Evolutionary conservation across 2,329 filamentous ascomycete species (phyloP).

Genomic region (Exophiala calicioides): DNA sequence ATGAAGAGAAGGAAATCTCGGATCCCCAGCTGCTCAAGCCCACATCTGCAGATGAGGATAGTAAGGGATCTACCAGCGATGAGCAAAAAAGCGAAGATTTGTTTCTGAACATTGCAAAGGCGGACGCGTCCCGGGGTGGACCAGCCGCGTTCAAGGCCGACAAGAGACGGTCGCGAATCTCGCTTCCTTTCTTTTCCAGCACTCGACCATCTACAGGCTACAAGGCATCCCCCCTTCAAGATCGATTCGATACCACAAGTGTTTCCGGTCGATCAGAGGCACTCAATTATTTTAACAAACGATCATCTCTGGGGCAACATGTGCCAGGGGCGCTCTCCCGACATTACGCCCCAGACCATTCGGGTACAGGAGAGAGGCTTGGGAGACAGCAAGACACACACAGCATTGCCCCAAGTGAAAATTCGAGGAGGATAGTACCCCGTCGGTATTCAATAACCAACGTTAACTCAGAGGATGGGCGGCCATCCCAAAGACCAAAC

Average conservation of each 20-base stretch:
- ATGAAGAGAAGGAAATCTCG: slow-evolving; percentile 34
- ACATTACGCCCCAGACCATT: slow-evolving; percentile 16
- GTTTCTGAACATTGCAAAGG: slow-evolving; percentile 49
- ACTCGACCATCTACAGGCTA: slow-evolving; percentile 25
- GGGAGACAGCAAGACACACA: slow-evolving; percentile 10
- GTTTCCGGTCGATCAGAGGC: slow-evolving; percentile 21
- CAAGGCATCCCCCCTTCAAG: slow-evolving; percentile 23
- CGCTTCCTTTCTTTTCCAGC: slow-evolving; percentile 29
- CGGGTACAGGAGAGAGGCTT: slow-evolving; percentile 1
- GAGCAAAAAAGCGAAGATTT: slow-evolving; percentile 48
- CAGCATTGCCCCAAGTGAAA: slow-evolving; percentile 13
- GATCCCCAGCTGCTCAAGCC: slow-evolving; percentile 27
- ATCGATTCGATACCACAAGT: slow-evolving; percentile 24
- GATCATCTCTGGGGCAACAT: slow-evolving; percentile 28
- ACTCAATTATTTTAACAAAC: slow-evolving; percentile 26
- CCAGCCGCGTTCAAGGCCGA: slow-evolving; percentile 11
- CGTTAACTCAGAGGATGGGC: slow-evolving; percentile 15
- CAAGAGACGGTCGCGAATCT: slow-evolving; percentile 29
- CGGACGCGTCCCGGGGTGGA: slow-evolving; percentile 35
- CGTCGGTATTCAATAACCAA: slow-evolving; percentile 28
- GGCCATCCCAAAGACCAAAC: slow-evolving; percentile 15
- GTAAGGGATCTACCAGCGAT: slow-evolving; percentile 39
- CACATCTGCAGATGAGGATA: slow-evolving; percentile 29
- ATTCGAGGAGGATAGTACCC: slow-evolving; percentile 15
- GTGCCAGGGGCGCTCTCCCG: slow-evolving; percentile 23